phyloP scores from a whole-genome alignment of 306 rosid genomes.

The Corylus heterophylla region DNA sequence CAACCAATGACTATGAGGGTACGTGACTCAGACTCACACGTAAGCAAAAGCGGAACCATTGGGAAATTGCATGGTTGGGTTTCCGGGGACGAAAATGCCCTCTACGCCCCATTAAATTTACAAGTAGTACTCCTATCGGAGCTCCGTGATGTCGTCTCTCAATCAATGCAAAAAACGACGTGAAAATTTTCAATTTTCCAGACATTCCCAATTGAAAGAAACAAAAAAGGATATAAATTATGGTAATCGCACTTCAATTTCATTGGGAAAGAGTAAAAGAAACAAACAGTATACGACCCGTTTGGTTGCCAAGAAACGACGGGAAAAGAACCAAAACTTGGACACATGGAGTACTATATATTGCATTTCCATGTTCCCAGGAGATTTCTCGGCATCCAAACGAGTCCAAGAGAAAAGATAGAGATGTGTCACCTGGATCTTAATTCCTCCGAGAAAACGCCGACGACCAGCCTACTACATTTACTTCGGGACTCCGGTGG shows the following conservation, averaged over 20 bases:
- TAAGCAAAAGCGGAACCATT: not conserved
- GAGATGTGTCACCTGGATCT: not conserved
- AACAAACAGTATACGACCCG: not conserved
- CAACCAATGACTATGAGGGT: too few species aligned
- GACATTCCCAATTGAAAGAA: not conserved
- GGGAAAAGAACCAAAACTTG: not conserved
- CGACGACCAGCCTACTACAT: not conserved
- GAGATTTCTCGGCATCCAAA: conserved; percentile 15
- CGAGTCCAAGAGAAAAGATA: not conserved
- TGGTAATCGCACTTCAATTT: not conserved
- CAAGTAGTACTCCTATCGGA: not conserved
- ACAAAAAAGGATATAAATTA: not conserved
- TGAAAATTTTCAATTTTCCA: not conserved
- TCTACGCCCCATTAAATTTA: not conserved
- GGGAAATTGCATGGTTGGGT: not conserved
- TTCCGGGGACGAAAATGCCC: not conserved
- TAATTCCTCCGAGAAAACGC: not conserved
- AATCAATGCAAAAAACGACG: not conserved
- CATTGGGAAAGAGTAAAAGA: not conserved
- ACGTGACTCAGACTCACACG: too few species aligned
- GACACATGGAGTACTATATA: not conserved
- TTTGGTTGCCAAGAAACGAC: not conserved
- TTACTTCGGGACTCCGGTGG: not conserved
- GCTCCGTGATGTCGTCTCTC: not conserved
- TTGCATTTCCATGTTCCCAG: not conserved